A percentile compares a stretch with the other conserved stretches of the same genome.
Evolutionary conservation across 2,329 filamentous ascomycete genomes (phyloP).

Genomic region (Colletotrichum gigasporum): DNA sequence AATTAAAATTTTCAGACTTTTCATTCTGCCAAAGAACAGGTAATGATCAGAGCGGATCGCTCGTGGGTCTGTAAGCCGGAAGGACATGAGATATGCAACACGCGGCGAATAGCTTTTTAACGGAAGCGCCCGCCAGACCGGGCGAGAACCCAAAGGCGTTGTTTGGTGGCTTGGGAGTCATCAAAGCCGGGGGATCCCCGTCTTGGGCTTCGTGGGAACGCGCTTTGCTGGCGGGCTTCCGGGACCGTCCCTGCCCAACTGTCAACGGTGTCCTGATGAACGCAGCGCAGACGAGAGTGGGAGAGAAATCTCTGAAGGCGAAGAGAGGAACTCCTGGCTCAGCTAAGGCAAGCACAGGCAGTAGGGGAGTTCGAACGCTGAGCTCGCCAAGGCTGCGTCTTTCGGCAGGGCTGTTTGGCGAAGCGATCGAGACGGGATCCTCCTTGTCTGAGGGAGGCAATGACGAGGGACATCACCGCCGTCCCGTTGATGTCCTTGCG

Average conservation of each 20-base stretch:
- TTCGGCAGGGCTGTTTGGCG: conserved; percentile 27
- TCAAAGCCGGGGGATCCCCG: conserved; percentile 17
- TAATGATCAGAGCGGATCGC: background rate
- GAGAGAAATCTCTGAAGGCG: background rate
- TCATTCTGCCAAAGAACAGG: background rate
- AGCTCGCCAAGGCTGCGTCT: background rate
- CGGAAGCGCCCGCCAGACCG: conserved; percentile 3
- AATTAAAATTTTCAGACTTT: conserved; percentile 3
- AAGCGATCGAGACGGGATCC: conserved; percentile 7
- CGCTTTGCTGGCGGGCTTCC: background rate
- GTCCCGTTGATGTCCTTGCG: background rate
- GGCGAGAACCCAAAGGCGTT: conserved; percentile 15
- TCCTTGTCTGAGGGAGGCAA: conserved; percentile 5
- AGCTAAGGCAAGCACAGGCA: background rate
- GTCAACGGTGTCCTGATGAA: conserved; percentile 1
- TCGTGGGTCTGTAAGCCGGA: background rate
- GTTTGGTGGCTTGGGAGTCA: background rate
- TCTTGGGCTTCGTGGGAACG: conserved; percentile 17
- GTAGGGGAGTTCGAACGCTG: background rate
- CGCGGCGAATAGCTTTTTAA: background rate
- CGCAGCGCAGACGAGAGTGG: background rate
- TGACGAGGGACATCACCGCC: background rate
- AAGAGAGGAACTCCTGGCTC: background rate
- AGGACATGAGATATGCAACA: background rate
- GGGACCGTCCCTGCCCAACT: conserved; percentile 16